Conservation (phyloP, 768 basidiomycete genomes). For the Brasilioporus rufonigricans region DNA sequence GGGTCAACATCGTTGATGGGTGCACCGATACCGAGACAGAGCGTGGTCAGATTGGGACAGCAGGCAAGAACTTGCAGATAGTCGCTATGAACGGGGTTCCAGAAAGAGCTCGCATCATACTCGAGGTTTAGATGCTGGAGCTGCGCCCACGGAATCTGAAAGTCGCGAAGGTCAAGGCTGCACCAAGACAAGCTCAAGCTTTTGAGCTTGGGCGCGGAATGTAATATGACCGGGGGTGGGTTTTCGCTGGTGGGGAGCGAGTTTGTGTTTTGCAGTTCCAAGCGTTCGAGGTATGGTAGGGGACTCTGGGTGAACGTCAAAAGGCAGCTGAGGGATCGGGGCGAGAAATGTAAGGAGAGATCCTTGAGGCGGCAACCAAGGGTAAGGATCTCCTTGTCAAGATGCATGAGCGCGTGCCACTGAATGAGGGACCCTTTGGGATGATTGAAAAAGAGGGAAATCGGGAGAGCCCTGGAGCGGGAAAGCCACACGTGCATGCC, state of each 20-base stretch:
- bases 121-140: conserved; percentile 28
- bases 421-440: conserved; percentile 20
- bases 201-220: conserved; percentile 27
- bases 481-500: conserved; percentile 31
- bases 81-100: conserved; percentile 30
- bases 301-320: conserved; percentile 28
- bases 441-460: conserved; percentile 26
- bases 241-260: conserved; percentile 24
- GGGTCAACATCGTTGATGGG: conserved; percentile 16
- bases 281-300: conserved; percentile 22
- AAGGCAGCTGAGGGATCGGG: conserved; percentile 24
- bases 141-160: conserved; percentile 30
- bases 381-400: conserved; percentile 30
- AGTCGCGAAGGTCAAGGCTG: conserved; percentile 24
- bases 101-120: conserved; percentile 27
- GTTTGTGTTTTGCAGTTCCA: conserved; percentile 29
- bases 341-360: conserved; percentile 20
- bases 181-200: conserved; percentile 30
- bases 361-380: conserved; percentile 21
- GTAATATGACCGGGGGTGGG: conserved; percentile 23
- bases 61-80: conserved; percentile 23
- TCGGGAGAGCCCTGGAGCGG: conserved; percentile 28
- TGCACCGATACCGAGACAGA: conserved; percentile 28
- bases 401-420: conserved; percentile 27
- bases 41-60: conserved; percentile 28